A percentile compares a stretch with the other conserved stretches of the same genome.
These are phyloP conservation scores for Neostapfia colusana DNA, from an alignment of 176 grass and related monocot genomes.

Conservation along the genomic window DNA sequence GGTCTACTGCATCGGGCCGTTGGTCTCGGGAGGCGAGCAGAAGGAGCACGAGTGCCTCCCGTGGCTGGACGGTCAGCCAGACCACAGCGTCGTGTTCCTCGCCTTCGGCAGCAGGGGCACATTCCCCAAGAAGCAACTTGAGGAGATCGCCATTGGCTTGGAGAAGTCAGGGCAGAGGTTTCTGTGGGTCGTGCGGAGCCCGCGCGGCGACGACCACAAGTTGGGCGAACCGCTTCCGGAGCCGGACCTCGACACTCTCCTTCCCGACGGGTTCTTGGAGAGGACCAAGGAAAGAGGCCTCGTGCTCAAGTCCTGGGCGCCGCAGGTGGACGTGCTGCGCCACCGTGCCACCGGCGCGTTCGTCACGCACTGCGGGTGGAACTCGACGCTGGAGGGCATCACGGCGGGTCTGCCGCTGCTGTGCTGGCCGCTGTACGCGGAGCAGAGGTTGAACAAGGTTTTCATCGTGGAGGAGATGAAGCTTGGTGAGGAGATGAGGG, in stretches of 20 bases:
- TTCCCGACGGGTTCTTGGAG: conserved; percentile 41
- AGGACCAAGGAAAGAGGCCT: conserved; percentile 44
- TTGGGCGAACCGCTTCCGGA: not conserved
- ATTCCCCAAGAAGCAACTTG: conserved; percentile 41
- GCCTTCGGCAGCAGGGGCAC: conserved; percentile 54
- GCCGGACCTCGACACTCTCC: conserved; percentile 18
- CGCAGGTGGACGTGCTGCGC: conserved; percentile 52
- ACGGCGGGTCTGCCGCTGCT: conserved; percentile 37
- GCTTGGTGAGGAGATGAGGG: conserved; percentile 34
- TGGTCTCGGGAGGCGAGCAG: not conserved
- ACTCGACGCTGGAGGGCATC: conserved; percentile 52
- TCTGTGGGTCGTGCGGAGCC: conserved; percentile 49
- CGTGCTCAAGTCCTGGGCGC: conserved; percentile 51
- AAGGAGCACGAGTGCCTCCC: conserved; percentile 40
- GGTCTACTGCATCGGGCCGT: conserved; percentile 50
- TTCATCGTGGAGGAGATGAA: conserved; percentile 50
- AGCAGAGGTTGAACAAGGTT: conserved; percentile 78
- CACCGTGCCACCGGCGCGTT: conserved; percentile 42
- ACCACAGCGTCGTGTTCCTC: conserved; percentile 55
- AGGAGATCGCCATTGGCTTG: conserved; percentile 48
- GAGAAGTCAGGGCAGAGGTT: conserved; percentile 54
- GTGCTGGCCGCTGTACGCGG: conserved; percentile 70
- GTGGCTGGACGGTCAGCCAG: conserved; percentile 53
- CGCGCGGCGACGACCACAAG: not conserved
- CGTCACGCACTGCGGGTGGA: conserved; percentile 63